Evolutionary conservation across 2,329 filamentous ascomycete genomes (phyloP), one percentile per base, ranked within the genome.

Genomic region (Colletotrichum sansevieriae): DNA sequence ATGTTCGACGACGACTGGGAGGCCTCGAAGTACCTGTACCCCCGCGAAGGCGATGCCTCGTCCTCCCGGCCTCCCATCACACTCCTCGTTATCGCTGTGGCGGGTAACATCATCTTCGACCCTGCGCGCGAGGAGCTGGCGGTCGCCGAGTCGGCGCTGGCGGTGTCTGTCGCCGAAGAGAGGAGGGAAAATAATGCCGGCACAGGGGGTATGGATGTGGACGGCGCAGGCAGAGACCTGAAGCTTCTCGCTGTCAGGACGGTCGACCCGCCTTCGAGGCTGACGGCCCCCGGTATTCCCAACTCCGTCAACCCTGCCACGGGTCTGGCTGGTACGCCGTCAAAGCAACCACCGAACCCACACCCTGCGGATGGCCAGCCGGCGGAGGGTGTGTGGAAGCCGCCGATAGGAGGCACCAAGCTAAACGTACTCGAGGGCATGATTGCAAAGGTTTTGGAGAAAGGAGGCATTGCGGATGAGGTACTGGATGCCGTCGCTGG

Each of bases 1-100:
- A 90, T 98, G 77, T 99, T 99, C 81, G 92, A 98, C 82, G 96
- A 99, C 81, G 96, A 99, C 82, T 99, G 96, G 96, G 93, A 92
- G 72, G 92, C 92, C 15, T 90, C 94, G 1, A 86, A 89, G 18
- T 90, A 90, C 65, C 83, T 99, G 35, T 99, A 97, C 81, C 87
- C 90, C 1, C 86, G 85, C 68, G 77, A 79, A 13, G 75, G 73
- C 39, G 74, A 66, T 60, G 75, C 73, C 18, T 47, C 68, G 4
- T 74, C 75, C 0, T 77, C 83, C 11, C 88, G 91, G 56, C 96
- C 96, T 4, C 94, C 96, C 0, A 88, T 99, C 64, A 98, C 95
- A 3, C 87, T 99, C 20, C 90, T 99, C 11, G 94, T 98, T 64
- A 92, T 97, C 79, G 89, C 92, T 3, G 91, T 97, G 0, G 93